These are phyloP conservation scores for Vitis vinifera DNA, from an alignment of 164 flowering plant species.

Conservation along the genomic window DNA sequence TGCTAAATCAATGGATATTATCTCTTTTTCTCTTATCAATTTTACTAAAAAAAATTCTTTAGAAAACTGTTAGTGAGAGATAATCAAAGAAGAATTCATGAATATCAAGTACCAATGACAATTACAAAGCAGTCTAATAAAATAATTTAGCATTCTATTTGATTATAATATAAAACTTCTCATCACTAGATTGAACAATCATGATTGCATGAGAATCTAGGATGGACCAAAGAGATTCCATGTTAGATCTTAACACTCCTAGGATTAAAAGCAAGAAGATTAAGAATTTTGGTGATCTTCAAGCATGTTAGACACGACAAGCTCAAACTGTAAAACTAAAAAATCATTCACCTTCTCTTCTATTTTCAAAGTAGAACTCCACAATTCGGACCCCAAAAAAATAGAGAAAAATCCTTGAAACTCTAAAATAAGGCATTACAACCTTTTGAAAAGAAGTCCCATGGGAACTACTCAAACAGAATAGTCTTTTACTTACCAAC, in stretches of 20 bases:
- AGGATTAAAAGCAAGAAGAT: constrained; percentile 39
- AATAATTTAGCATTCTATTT: not conserved
- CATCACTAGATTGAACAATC: constrained; percentile 92
- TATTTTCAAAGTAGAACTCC: no score
- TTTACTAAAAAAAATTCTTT: not conserved
- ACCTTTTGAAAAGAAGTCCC: no score
- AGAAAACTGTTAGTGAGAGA: not conserved
- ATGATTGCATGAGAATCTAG: constrained; percentile 95
- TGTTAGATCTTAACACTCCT: constrained; percentile 60
- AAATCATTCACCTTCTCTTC: not conserved
- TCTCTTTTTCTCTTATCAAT: not conserved
- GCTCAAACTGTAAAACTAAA: not conserved
- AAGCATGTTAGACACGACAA: not conserved
- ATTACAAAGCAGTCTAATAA: not conserved
- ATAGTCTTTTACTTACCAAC: no score
- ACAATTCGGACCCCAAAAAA: no score
- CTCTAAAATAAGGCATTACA: no score
- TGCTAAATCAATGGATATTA: not conserved
- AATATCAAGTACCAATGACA: not conserved
- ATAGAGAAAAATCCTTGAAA: no score
- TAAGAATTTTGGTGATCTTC: not conserved
- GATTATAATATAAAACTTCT: constrained; percentile 59
- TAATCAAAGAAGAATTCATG: not conserved
- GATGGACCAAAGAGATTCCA: constrained; percentile 89
- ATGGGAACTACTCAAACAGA: no score